phyloP scores from a whole-genome alignment of 352 stramenopile species.

The Phytophthora rubi region DNA sequence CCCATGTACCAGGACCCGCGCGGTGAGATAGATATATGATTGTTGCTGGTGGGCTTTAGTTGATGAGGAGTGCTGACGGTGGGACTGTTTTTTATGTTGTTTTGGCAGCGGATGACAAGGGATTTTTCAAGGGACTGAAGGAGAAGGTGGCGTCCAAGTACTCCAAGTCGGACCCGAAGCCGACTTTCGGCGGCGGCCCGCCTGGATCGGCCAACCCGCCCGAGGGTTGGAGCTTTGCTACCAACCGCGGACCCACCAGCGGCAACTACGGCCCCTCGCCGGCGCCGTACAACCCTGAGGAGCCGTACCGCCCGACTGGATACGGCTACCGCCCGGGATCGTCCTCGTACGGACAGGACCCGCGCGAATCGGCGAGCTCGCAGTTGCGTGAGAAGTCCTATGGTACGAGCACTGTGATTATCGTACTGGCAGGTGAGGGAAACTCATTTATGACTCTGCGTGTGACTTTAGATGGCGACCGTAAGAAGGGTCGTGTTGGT shows the following conservation, averaged over 20 bases:
- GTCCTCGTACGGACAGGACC: constrained; percentile 51
- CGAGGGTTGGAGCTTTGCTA: constrained; percentile 86
- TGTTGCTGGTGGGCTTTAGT: not conserved
- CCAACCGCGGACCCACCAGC: constrained; percentile 82
- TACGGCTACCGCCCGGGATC: constrained; percentile 58
- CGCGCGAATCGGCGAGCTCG: constrained; percentile 63
- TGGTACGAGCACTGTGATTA: constrained; percentile 38
- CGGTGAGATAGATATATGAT: constrained; percentile 32
- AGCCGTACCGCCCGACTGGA: constrained; percentile 71
- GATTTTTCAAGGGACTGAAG: constrained; percentile 87
- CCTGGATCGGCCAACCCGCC: constrained; percentile 74
- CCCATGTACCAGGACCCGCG: constrained; percentile 94
- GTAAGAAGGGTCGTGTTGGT: constrained; percentile 85
- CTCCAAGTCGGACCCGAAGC: constrained; percentile 60
- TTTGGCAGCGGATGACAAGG: constrained; percentile 73
- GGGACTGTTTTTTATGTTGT: not conserved
- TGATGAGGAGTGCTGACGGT: not conserved
- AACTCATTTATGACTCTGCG: constrained; percentile 2
- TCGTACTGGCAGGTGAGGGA: not conserved
- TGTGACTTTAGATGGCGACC: constrained; percentile 63
- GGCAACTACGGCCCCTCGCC: constrained; percentile 63
- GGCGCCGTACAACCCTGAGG: constrained; percentile 81
- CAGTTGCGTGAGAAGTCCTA: constrained; percentile 85
- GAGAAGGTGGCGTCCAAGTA: constrained; percentile 87
- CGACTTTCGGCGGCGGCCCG: constrained; percentile 64